Evolutionary conservation across 352 stramenopile species (phyloP), one percentile per base, ranked within the genome.

Genomic region (Globisporangium uncinulatum): DNA sequence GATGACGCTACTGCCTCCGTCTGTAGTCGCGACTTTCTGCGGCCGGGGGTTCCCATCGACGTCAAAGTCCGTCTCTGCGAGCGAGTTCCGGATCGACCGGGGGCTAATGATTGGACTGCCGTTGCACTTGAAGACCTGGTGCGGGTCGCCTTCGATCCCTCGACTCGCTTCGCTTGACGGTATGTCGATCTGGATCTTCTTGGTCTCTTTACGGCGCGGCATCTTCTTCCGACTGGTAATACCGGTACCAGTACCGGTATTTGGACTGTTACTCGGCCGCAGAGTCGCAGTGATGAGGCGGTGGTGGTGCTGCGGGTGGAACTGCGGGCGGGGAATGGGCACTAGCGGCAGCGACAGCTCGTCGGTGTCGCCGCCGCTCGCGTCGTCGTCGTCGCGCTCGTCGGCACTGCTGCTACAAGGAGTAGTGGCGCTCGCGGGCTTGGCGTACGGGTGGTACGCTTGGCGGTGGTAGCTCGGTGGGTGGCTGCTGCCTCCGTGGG

Each of bases 91-190:
- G 62, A 89, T 87, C 13, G 74, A 77, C 1, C 77, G 62, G n/a
- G 80, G 80, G 47, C 80, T 90, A 51, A 88, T 83, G 42, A 83
- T 88, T 15, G 74, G 72, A 39, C 63, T 79, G 45, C 75, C 75
- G 50, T 84, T 83, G 41, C 70, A 63, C 57, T 76, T 78, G 53
- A 87, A 81, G n/a, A 84, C 67, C 53, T 74, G 62, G 43, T 83
- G 71, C 44, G 67, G 57, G 50, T 80, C 74, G n/a, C 62, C 61
- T 36, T 73, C 66, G 1, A 51, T 60, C 4, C 51, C 45, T 0
- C n/a, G 45, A 7, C 37, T 19, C 2, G 66, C 56, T 36, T 69
- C 60, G 19, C 60, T 69, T 1, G 67, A 73, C 0, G 62, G 71
- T 11, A 77, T 65, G 60, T 74, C 71, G 39, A 75, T 74, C 31